phyloP scores from a whole-genome alignment of 1,284 basidiomycete genomes.

The Rhizopogon parksii region DNA sequence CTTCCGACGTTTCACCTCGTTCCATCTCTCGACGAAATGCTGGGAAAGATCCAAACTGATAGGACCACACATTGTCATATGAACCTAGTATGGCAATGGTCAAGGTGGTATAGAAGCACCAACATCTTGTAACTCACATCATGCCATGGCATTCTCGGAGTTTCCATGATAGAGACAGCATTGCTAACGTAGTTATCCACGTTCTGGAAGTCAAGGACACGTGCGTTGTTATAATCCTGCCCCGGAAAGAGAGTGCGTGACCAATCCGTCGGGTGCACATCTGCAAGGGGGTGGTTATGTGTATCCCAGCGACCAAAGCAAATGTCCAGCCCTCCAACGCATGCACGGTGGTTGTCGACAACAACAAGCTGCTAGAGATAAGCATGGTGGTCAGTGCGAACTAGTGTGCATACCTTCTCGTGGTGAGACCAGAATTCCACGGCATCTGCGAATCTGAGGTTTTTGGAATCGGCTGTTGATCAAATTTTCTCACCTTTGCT shows the following conservation, averaged over 20 bases:
- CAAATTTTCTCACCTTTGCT: constrained; percentile 47
- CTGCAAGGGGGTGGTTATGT: constrained; percentile 77
- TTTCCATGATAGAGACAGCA: constrained; percentile 64
- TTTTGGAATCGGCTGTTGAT: background rate
- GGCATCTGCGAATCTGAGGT: constrained; percentile 40
- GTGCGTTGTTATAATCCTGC: constrained; percentile 89
- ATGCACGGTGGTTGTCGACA: constrained; percentile 80
- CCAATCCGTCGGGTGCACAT: constrained; percentile 85
- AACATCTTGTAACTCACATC: constrained; percentile 48
- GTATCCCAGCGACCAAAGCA: constrained; percentile 97
- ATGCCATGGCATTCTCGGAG: constrained; percentile 84
- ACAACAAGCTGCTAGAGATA: constrained; percentile 51
- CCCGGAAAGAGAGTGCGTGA: constrained; percentile 82
- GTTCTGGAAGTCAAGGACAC: constrained; percentile 74
- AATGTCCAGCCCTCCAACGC: constrained; percentile 82
- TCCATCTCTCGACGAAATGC: constrained; percentile 88
- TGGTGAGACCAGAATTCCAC: constrained; percentile 83
- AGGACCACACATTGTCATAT: constrained; percentile 80
- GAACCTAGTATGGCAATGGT: constrained; percentile 41
- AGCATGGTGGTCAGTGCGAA: background rate
- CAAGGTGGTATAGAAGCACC: background rate
- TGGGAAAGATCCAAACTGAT: constrained; percentile 85
- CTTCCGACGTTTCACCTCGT: constrained; percentile 77
- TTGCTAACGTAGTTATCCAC: constrained; percentile 79
- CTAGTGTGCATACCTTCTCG: constrained; percentile 44